phyloP scores from a whole-genome alignment of 2,329 filamentous ascomycete species.

The Colletotrichum chlorophyti region DNA sequence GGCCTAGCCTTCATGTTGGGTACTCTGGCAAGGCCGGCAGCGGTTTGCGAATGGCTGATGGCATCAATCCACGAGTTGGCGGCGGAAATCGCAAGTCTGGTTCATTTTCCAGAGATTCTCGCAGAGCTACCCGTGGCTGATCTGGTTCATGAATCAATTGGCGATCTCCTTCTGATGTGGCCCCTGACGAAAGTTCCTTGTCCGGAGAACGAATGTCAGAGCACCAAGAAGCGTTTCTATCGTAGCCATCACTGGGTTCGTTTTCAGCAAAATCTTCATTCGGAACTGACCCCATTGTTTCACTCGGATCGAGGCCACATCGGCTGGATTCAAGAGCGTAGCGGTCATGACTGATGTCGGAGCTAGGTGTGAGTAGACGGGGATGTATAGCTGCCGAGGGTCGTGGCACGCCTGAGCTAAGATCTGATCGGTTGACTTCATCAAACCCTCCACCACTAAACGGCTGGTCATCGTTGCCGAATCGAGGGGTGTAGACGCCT shows the following conservation, averaged over 20 bases:
- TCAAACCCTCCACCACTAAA: background rate
- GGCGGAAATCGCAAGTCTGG: constrained; percentile 12
- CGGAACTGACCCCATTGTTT: background rate
- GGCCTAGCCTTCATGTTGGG: background rate
- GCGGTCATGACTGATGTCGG: background rate
- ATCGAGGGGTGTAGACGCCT: background rate
- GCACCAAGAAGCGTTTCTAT: background rate
- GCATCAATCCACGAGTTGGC: constrained; percentile 2
- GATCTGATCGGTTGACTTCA: background rate
- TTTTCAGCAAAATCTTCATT: background rate
- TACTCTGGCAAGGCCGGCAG: constrained; percentile 51
- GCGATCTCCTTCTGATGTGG: too few species aligned
- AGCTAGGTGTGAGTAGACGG: constrained; percentile 6
- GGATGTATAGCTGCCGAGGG: background rate
- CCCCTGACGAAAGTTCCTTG: background rate
- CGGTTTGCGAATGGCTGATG: constrained; percentile 44
- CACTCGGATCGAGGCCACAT: background rate
- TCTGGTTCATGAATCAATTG: too few species aligned
- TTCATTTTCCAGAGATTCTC: background rate
- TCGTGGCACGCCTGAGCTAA: background rate
- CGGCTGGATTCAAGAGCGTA: background rate
- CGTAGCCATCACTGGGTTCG: background rate
- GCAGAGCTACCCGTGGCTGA: background rate
- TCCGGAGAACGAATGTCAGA: background rate
- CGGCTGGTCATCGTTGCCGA: constrained; percentile 8